phyloP scores from a whole-genome alignment of 495 filamentous ascomycete species.

The Podospora comata region DNA sequence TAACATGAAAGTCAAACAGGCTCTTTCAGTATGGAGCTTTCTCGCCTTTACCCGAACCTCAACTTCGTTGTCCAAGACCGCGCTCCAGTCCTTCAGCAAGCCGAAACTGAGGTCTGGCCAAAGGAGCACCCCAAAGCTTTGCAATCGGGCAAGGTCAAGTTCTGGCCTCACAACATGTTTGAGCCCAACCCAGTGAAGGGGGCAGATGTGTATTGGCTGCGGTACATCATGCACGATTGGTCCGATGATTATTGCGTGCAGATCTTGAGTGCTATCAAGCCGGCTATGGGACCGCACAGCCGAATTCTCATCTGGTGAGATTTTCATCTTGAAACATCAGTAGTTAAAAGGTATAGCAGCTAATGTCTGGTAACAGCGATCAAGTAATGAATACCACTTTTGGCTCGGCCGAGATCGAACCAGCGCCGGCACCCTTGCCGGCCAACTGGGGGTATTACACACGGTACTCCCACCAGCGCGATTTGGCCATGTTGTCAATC shows the following conservation, averaged over 20 bases:
- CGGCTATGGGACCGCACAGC: not conserved
- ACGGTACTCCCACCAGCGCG: not conserved
- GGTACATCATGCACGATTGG: constrained; percentile 6
- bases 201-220: not conserved
- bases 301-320: constrained; percentile 4
- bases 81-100: not conserved
- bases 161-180: constrained; percentile 4
- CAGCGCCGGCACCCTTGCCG: not conserved
- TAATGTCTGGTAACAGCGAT: not conserved
- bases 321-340: not conserved
- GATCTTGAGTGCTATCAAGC: not conserved
- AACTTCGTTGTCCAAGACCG: constrained; percentile 1
- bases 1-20: not conserved
- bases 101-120: not conserved
- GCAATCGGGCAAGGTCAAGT: not conserved
- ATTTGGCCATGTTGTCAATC: not conserved
- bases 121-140: constrained; percentile 1
- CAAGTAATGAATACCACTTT: constrained; percentile 3
- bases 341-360: not conserved
- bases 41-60: not conserved
- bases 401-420: not conserved
- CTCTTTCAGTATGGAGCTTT: not conserved
- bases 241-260: constrained; percentile 1
- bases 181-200: not conserved
- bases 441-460: constrained; percentile 6